Evolutionary conservation across 495 filamentous ascomycete genomes (phyloP).

Genomic region (Penicillium coffeae): DNA sequence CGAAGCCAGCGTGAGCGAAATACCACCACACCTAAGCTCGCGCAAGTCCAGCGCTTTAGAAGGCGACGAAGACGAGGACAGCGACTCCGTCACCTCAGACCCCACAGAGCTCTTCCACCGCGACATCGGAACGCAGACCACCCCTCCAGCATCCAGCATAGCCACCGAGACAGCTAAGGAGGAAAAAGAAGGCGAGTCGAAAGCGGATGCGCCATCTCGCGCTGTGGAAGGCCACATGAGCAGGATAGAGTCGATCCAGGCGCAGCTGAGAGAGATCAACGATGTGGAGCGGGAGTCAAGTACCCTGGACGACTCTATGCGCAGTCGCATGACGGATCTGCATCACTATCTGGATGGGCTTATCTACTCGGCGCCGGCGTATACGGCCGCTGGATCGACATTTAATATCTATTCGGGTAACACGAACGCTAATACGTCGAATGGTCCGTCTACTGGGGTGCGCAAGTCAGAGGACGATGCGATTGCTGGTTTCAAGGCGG

Average conservation of each 20-base stretch:
- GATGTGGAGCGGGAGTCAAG: constrained; percentile 45
- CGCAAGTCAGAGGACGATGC: constrained; percentile 66
- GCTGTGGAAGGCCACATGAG: constrained; percentile 37
- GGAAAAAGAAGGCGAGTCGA: constrained; percentile 7
- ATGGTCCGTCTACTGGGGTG: constrained; percentile 27
- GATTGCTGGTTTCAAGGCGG: constrained; percentile 70
- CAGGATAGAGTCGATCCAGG: constrained; percentile 44
- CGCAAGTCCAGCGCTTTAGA: constrained; percentile 17
- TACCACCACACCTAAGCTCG: constrained; percentile 44
- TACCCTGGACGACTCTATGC: constrained; percentile 42
- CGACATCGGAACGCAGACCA: constrained; percentile 85
- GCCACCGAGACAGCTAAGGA: background rate
- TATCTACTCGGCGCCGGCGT: constrained; percentile 39
- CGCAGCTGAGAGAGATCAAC: constrained; percentile 51
- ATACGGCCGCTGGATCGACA: constrained; percentile 24
- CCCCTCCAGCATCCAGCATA: constrained; percentile 35
- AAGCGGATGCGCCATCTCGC: constrained; percentile 17
- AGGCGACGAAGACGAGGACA: constrained; percentile 30
- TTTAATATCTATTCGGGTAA: constrained; percentile 31
- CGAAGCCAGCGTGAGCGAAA: constrained; percentile 62
- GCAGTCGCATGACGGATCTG: constrained; percentile 41
- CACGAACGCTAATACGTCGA: constrained; percentile 23
- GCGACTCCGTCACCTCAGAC: constrained; percentile 51
- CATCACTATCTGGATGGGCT: constrained; percentile 51
- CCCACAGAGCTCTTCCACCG: constrained; percentile 88